Base-by-base conservation (phyloP, 2,329 filamentous ascomycete genomes). In the Corinectria fuckeliana region DNA sequence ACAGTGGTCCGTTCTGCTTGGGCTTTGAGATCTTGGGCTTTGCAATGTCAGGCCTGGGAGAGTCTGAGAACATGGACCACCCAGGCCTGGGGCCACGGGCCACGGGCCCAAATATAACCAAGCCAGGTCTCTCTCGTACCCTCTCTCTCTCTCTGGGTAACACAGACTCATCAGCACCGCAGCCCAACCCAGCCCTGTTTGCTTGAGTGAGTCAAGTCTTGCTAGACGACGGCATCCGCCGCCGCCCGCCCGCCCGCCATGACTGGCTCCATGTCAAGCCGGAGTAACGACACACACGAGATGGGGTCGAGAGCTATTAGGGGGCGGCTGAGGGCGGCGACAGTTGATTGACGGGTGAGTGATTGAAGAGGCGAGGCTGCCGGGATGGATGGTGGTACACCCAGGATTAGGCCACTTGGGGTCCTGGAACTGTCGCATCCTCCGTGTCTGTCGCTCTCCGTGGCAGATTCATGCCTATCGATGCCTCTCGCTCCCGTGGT, bases 21-120 rank as follows among this genome's bases (percentile, higher is more conserved):
- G 50, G 44, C 28, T 36, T 53, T 28, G 26, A 7, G n/a, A 14
- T 49, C 38, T 41, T 34, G 21, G 42, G 36, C 42, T 16, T 32
- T 23, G 34, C 39, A 16, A 49, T 25, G 50, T n/a, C 21, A 44
- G 7, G 13, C 39, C 11, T 45, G 38, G 3, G 20, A 42, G 38
- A 11, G 20, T n/a, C 38, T 36, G 7, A 5, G 38, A 42, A 21
- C 20, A 23, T 42, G n/a, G 23, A 26, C 42, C 36, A 16, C 7
- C 32, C n/a, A n/a, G n/a, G n/a, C n/a, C n/a, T n/a, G n/a, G n/a
- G 50, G 28, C 23, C 39, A 34, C 45, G 54, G 30, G 39, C 26
- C 56, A 42, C 50, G 18, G 9, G 39, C 36, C 42, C 34, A 58
- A 45, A 54, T 58, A 54, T 54, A 55, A 55, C 21, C 49, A 58